A percentile compares a stretch with the other conserved stretches of the same genome.
These are phyloP conservation scores for Malbranchea zuffiana DNA, from an alignment of 2,329 filamentous ascomycete species.

Conservation along the genomic window DNA sequence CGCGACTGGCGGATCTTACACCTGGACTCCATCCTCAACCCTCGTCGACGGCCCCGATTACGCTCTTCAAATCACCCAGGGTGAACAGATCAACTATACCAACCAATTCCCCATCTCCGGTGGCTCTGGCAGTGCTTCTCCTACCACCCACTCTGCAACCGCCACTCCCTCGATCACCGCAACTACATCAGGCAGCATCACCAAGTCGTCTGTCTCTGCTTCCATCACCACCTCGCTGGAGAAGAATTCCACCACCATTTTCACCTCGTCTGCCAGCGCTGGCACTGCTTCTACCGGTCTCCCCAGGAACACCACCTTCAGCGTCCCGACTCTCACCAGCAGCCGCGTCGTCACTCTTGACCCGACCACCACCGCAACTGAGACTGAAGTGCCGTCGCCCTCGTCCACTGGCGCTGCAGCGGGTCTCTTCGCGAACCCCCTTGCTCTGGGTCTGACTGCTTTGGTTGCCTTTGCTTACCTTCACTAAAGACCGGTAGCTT, in stretches of 20 bases:
- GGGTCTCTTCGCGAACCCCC: slow-evolving; percentile 21
- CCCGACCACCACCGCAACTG: slow-evolving; percentile 16
- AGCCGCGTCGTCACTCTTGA: slow-evolving; percentile 16
- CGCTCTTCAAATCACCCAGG: slow-evolving; percentile 49
- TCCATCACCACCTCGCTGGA: not conserved
- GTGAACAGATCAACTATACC: slow-evolving; percentile 44
- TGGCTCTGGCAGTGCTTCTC: slow-evolving; percentile 17
- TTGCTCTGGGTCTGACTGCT: slow-evolving; percentile 24
- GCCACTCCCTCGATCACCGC: slow-evolving; percentile 2
- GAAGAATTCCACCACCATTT: slow-evolving; percentile 10
- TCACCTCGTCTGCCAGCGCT: slow-evolving; percentile 16
- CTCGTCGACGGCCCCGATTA: slow-evolving; percentile 42
- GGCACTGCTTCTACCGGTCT: slow-evolving; percentile 8
- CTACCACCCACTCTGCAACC: slow-evolving; percentile 3
- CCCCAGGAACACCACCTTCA: slow-evolving; percentile 12
- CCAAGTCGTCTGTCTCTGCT: slow-evolving; percentile 13
- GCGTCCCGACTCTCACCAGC: slow-evolving; percentile 13
- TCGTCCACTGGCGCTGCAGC: slow-evolving; percentile 16
- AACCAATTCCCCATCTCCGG: slow-evolving; percentile 40
- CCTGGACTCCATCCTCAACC: slow-evolving; percentile 40
- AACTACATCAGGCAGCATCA: slow-evolving; percentile 1
- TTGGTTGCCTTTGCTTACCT: slow-evolving; percentile 26
- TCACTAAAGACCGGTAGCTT: slow-evolving; percentile 17
- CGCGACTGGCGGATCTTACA: slow-evolving; percentile 38
- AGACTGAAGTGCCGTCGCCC: slow-evolving; percentile 15